Evolutionary conservation across 768 basidiomycete species (phyloP).

Genomic region (Leccinum uliginosum): DNA sequence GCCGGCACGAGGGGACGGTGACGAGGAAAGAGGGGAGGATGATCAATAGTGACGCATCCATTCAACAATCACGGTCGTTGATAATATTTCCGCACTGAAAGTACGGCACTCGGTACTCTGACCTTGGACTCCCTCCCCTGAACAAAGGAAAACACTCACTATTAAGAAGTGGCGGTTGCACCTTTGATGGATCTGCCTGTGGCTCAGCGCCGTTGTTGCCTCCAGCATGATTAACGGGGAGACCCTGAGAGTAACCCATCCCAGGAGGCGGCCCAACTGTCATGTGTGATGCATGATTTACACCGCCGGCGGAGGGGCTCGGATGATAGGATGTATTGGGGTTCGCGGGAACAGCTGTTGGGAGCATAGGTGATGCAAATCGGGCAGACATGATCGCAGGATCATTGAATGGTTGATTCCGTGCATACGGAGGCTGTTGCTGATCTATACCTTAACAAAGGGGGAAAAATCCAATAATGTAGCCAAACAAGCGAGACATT

Average conservation of each 20-base stretch:
- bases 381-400: constrained; percentile 80
- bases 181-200: constrained; percentile 26
- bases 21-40: constrained; percentile 21
- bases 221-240: constrained; percentile 21
- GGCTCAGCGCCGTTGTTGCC: constrained; percentile 16
- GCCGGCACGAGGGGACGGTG: constrained; percentile 21
- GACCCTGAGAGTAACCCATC: constrained; percentile 41
- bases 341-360: constrained; percentile 13
- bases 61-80: constrained; percentile 57
- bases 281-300: constrained; percentile 21
- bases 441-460: constrained; percentile 32
- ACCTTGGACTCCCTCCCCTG: constrained; percentile 76
- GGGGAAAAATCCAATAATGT: constrained; percentile 13
- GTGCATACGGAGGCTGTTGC: constrained; percentile 31
- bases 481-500: constrained; percentile 7
- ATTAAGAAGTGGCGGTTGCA: constrained; percentile 30
- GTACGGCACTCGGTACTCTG: constrained; percentile 86
- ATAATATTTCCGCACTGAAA: constrained; percentile 85
- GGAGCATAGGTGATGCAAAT: constrained; percentile 42
- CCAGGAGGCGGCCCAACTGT: constrained; percentile 67
- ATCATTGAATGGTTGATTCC: constrained; percentile 56
- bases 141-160: constrained; percentile 64
- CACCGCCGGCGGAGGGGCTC: constrained; percentile 10
- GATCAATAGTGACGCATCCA: constrained; percentile 30
- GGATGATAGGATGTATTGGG: constrained; percentile 10